Conservation (phyloP, 805 yeast genomes). For the Kluyveromyces lactis region DNA sequence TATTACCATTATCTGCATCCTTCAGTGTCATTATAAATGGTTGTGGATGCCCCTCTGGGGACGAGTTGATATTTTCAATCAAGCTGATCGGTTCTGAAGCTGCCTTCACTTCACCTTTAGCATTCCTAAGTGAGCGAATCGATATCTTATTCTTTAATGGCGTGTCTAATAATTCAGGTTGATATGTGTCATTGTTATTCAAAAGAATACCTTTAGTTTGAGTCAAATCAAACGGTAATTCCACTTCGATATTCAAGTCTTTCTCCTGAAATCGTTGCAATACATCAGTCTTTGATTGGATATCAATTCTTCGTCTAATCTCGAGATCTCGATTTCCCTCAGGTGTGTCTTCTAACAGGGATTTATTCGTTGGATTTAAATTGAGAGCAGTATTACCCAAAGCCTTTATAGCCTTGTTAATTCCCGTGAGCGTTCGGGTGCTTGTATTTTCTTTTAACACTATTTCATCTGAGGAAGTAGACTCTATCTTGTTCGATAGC, state of each 20-base stretch:
- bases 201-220: neutral
- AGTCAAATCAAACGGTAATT: neutral
- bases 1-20: neutral
- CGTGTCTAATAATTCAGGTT: conserved; percentile 4
- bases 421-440: neutral
- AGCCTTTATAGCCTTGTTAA: neutral
- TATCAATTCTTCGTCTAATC: neutral
- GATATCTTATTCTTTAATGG: conserved; percentile 6
- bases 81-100: neutral
- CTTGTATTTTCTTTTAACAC: neutral
- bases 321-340: neutral
- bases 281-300: neutral
- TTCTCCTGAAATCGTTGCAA: neutral
- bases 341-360: conserved; percentile 1
- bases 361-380: neutral
- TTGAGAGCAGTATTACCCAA: neutral
- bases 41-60: neutral
- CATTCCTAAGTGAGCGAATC: conserved; percentile 8
- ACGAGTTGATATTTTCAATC: neutral
- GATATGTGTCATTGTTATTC: neutral
- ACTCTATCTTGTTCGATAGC: neutral
- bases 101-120: neutral
- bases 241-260: neutral
- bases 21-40: neutral
- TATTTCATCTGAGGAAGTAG: neutral